Base-by-base conservation (phyloP, 2,329 filamentous ascomycete species). In the Aspergillus nomiae region DNA sequence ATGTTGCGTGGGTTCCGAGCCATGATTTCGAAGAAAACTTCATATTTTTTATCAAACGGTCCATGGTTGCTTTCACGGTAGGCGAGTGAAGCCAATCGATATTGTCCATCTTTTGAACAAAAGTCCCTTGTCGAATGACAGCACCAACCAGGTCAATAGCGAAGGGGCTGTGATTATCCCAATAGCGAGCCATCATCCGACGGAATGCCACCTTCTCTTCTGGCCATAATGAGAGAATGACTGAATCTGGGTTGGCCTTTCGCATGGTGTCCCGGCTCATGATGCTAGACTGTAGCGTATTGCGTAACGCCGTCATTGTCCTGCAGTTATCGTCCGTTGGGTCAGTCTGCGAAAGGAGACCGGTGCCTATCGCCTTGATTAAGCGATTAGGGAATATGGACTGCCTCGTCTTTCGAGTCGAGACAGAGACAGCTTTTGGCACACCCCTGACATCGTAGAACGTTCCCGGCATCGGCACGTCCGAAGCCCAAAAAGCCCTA, bases 31-130 rank as follows among this genome's bases (percentile, higher is more conserved):
- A 80, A 78, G 28, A 86, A 82, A 4, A 83, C 76, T 34, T 55
- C 1, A 77, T 83, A 73, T 82, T 83, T 93, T 2, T 71, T 71
- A 92, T 78, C 0, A 92, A 80, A 0, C 90, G 84, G 0, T 73
- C 66, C 85, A 91, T 91, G 0, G 90, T 94, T 0, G 83, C 78
- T 3, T 76, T 77, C 0, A 88, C 83, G 0, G 87, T 81, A 0
- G 91, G 90, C 30, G 88, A 90, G 74, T 92, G 91, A 1, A 94
- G 80, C 91, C 91, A 94, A 76, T 92, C 90, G 54, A 94, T 86
- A 67, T 85, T 83, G 67, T 86, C 83, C 90, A 94, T 94, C 79
- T 94, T 81, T 56, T 78, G 73, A 14, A 79, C 69, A 62, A 81
- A 82, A 1, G 72, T 75, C 0, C 78, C 78, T 59, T 81, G 79